Percentiles rank a stretch among this genome's conserved stretches.
Conservation (phyloP, 2,329 filamentous ascomycete species). For the Aspergillus aculeatinus region DNA sequence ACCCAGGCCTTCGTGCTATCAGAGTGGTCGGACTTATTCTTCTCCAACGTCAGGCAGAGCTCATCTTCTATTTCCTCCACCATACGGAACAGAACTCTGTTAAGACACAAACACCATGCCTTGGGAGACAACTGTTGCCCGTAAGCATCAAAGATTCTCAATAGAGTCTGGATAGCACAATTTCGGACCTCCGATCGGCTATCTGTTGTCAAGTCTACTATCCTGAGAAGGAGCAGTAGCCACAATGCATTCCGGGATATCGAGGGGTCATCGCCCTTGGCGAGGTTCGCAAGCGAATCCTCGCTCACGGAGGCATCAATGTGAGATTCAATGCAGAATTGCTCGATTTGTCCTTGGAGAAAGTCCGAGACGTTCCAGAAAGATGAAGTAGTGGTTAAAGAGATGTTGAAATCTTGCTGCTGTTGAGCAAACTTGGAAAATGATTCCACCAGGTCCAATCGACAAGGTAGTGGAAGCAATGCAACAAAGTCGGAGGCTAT, state of each 20-base stretch:
- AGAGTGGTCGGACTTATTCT: slow-evolving; percentile 20
- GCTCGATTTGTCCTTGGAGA: slow-evolving; percentile 55
- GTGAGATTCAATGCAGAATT: slow-evolving; percentile 38
- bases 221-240: slow-evolving; percentile 39
- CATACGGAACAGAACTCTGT: slow-evolving; percentile 76
- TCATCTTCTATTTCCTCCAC: slow-evolving; percentile 67
- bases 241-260: slow-evolving; percentile 51
- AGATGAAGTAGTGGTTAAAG: slow-evolving; percentile 88
- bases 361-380: slow-evolving; percentile 96
- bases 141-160: slow-evolving; percentile 89
- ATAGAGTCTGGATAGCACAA: slow-evolving; percentile 81
- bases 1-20: slow-evolving; percentile 60
- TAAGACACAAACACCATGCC: slow-evolving; percentile 81
- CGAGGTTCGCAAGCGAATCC: slow-evolving; percentile 57
- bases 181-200: slow-evolving; percentile 42
- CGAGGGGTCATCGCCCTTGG: slow-evolving; percentile 58
- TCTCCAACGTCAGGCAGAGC: slow-evolving; percentile 17
- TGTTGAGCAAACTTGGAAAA: slow-evolving; percentile 88
- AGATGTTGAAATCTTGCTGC: slow-evolving; percentile 89
- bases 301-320: slow-evolving; percentile 53
- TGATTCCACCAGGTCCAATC: slow-evolving; percentile 77
- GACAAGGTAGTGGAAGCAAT: slow-evolving; percentile 68
- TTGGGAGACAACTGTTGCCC: slow-evolving; percentile 74
- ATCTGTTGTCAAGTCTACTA: slow-evolving; percentile 43
- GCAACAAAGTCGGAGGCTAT: slow-evolving; percentile 92